Conservation (phyloP, 805 yeast genomes). For the Candida fluviatilis region DNA sequence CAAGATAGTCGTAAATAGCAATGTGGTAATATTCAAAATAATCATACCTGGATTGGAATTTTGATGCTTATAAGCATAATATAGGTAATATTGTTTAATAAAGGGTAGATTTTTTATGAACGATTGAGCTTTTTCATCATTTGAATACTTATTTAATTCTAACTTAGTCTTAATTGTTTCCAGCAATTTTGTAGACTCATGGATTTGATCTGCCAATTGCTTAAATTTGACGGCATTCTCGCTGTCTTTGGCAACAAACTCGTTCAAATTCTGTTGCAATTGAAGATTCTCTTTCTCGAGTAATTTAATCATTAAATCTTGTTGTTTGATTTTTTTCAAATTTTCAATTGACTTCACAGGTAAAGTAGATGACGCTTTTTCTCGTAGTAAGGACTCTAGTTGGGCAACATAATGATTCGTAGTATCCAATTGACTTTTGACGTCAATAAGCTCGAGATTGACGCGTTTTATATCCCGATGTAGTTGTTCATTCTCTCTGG, state of each 20-base stretch:
- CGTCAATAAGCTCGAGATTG: slow-evolving; percentile 10
- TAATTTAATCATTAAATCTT: background rate
- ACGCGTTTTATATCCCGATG: background rate
- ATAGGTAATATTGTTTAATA: slow-evolving; percentile 24
- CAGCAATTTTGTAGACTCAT: slow-evolving; percentile 20
- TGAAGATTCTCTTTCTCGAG: slow-evolving; percentile 7
- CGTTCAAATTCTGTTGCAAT: slow-evolving; percentile 13
- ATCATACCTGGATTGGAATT: slow-evolving; percentile 15
- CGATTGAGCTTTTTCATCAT: slow-evolving; percentile 9
- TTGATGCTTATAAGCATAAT: slow-evolving; percentile 20
- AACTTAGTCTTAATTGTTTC: slow-evolving; percentile 16
- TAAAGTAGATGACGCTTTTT: slow-evolving; percentile 3
- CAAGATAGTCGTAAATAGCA: slow-evolving; percentile 19
- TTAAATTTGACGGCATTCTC: slow-evolving; percentile 12
- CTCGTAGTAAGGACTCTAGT: slow-evolving; percentile 11
- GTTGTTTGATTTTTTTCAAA: slow-evolving; percentile 3
- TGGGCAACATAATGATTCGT: slow-evolving; percentile 14
- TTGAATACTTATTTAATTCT: slow-evolving; percentile 7
- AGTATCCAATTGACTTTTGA: slow-evolving; percentile 14
- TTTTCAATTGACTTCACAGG: slow-evolving; percentile 3
- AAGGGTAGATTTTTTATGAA: slow-evolving; percentile 25
- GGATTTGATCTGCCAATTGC: slow-evolving; percentile 5
- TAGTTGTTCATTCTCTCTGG: slow-evolving; percentile 10
- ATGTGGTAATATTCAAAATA: slow-evolving; percentile 17
- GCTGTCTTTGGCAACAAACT: slow-evolving; percentile 9